phyloP scores from a whole-genome alignment of 2,329 filamentous ascomycete species.

The Canariomyces notabilis region DNA sequence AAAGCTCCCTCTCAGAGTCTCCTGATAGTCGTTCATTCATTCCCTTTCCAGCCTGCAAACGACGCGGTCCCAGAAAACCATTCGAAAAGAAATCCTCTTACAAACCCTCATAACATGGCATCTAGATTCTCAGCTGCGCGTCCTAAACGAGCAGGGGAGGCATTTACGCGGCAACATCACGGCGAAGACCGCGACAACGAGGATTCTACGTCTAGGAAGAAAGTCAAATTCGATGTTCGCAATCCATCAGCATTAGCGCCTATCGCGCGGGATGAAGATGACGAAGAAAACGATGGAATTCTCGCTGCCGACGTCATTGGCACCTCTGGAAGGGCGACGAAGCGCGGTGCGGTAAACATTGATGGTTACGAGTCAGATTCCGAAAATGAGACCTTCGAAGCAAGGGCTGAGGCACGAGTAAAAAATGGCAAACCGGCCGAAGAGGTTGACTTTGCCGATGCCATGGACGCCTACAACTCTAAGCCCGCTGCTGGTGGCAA shows the following conservation, averaged over 20 bases:
- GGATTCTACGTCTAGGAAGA: conserved; percentile 49
- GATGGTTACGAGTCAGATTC: conserved; percentile 97
- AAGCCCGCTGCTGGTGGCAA: conserved; percentile 31
- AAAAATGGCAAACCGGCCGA: conserved; percentile 26
- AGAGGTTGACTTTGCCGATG: conserved; percentile 46
- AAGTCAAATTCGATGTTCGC: conserved; percentile 86
- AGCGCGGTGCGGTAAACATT: conserved; percentile 90
- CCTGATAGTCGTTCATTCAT: not conserved
- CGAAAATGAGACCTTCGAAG: conserved; percentile 81
- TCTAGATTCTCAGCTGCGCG: conserved; percentile 61
- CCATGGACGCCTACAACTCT: conserved; percentile 51
- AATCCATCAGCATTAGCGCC: conserved; percentile 90
- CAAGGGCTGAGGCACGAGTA: conserved; percentile 59
- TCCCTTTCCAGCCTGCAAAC: not conserved
- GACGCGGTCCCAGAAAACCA: not conserved
- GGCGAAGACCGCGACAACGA: conserved; percentile 40
- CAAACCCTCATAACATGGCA: conserved; percentile 15
- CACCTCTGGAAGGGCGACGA: conserved; percentile 66
- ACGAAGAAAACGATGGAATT: conserved; percentile 54
- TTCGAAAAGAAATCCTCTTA: not conserved
- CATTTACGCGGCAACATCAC: conserved; percentile 71
- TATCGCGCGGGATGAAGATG: conserved; percentile 61
- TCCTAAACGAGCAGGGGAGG: conserved; percentile 78
- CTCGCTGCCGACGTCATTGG: conserved; percentile 93
- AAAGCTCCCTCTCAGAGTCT: conserved; percentile 9